Base-by-base conservation (phyloP, 257 asterid genomes). In the Ilex aquifolium region DNA sequence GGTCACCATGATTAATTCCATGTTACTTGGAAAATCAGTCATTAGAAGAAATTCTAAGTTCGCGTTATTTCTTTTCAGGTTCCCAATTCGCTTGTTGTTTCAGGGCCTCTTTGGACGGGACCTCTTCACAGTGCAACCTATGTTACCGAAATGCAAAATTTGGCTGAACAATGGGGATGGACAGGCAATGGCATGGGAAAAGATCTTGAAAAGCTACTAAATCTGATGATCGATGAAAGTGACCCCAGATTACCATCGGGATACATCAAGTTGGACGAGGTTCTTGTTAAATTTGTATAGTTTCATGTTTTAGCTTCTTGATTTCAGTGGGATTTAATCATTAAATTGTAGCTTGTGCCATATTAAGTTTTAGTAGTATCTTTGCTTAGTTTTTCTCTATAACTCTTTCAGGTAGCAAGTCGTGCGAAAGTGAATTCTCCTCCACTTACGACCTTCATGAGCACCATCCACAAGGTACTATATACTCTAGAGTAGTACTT, bases 51-150 rank as follows among this genome's bases (percentile, higher is more conserved):
- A 31, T 65, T 53, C 30, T 56, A 36, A 57, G 55, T 21, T 53
- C 44, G 40, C n/a, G 27, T 16, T 2, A 31, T 14, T 64, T 57
- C 40, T 53, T 73, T 77, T 72, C 85, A 89, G 99, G 91, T 61
- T 73, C 79, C 79, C 8, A 66, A 73, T 54, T 87, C 96, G 60
- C 84, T 78, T 52, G 71, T 90, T 48, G 96, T 92, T 72, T 92
- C 96, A 42, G 99, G 99, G 63, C 95, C 97, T 15, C 80, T 92
- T 27, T 92, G 97, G 96, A 92, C 91, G 54, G 97, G 99, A 46
- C 96, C 96, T 61, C 96, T 89, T 65, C 99, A 89, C 76, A 68
- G 68, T 62, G 62, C 85, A 58, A 58, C 81, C 14, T 82, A 76
- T 74, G 79, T 92, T 12, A 68, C 79, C 3, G 80, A 74, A 63